These are phyloP conservation scores for Blastomyces silverae DNA, from an alignment of 2,329 filamentous ascomycete species.

Conservation along the genomic window DNA sequence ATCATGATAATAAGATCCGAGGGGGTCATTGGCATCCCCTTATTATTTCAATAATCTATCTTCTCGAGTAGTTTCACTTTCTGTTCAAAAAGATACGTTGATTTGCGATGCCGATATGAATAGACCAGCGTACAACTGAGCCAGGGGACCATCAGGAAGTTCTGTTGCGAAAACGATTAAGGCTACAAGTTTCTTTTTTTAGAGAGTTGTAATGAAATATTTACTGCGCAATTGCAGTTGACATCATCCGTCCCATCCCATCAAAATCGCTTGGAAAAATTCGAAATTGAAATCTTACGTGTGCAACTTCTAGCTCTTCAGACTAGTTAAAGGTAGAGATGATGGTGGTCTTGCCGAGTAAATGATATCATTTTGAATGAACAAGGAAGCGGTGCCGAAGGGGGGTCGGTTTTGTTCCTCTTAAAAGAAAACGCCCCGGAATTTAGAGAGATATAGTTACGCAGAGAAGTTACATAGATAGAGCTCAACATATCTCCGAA, in stretches of 20 bases:
- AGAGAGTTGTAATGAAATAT: background rate
- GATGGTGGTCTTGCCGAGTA: background rate
- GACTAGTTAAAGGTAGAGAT: background rate
- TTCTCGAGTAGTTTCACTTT: background rate
- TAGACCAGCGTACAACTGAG: background rate
- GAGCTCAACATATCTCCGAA: background rate
- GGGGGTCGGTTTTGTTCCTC: background rate
- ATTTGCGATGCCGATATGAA: too few species aligned
- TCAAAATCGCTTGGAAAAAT: background rate
- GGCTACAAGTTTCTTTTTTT: too few species aligned
- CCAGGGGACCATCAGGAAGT: background rate
- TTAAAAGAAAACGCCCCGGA: background rate
- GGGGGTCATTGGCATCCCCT: background rate
- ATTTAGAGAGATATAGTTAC: background rate
- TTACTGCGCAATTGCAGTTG: background rate
- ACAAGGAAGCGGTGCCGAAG: background rate
- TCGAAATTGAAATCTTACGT: background rate
- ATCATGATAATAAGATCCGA: background rate
- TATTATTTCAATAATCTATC: background rate
- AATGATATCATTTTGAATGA: background rate
- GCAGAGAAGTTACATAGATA: background rate
- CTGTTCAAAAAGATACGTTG: too few species aligned
- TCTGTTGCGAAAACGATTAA: too few species aligned
- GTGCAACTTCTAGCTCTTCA: background rate
- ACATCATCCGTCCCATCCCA: background rate